phyloP scores from a whole-genome alignment of 768 basidiomycete genomes.

The Amylocystis lapponica region DNA sequence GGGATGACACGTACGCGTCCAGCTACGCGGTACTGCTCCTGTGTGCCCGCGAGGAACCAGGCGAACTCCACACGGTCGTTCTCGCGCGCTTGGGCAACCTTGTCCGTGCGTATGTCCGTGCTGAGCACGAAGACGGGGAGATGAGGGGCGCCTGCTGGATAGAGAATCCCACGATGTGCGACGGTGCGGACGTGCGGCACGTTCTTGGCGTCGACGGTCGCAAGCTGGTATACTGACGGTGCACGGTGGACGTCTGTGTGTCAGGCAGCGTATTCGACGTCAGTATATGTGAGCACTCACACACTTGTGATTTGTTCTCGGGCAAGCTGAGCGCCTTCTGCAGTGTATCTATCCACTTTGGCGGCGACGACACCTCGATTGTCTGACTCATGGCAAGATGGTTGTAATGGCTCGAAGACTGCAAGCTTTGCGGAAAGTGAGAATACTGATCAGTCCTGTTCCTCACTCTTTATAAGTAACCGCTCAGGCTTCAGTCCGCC shows the following conservation, averaged over 20 bases:
- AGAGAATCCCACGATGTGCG: constrained; percentile 55
- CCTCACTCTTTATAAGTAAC: too few relatives aligned
- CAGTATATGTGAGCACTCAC: too few relatives aligned
- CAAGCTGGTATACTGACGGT: constrained; percentile 51
- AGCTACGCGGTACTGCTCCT: constrained; percentile 69
- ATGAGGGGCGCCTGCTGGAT: constrained; percentile 32
- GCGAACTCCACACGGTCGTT: constrained; percentile 51
- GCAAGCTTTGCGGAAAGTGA: too few relatives aligned
- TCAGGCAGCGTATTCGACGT: too few relatives aligned
- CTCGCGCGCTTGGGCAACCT: constrained; percentile 51
- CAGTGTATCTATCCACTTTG: constrained; percentile 23
- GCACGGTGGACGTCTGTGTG: too few relatives aligned
- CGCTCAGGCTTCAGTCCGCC: too few relatives aligned
- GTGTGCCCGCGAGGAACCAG: constrained; percentile 66
- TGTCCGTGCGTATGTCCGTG: constrained; percentile 73
- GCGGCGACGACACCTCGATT: constrained; percentile 8
- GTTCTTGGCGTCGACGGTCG: constrained; percentile 39
- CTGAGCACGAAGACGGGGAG: constrained; percentile 60
- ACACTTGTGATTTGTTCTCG: constrained; percentile 17
- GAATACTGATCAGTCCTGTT: too few relatives aligned
- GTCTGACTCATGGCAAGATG: too few relatives aligned
- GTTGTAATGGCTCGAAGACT: too few relatives aligned
- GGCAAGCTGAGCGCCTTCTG: constrained; percentile 19
- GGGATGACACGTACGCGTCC: constrained; percentile 58
- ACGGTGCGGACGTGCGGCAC: constrained; percentile 60